These are phyloP conservation scores for Lenzites betulinus DNA, from an alignment of 768 basidiomycete species.

Conservation along the genomic window DNA sequence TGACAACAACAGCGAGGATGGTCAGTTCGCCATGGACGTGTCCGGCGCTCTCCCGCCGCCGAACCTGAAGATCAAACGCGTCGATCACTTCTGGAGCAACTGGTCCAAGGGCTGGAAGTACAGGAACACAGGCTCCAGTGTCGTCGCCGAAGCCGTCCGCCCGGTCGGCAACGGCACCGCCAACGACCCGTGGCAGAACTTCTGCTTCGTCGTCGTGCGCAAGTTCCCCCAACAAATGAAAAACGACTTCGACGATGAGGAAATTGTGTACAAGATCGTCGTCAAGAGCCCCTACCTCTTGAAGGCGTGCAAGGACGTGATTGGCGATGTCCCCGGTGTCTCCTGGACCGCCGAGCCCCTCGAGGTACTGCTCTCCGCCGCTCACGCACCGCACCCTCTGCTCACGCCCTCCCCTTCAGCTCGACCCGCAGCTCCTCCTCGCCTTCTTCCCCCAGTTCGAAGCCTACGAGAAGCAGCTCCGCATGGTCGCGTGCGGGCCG, in stretches of 20 bases:
- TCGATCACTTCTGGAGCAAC: constrained; percentile 59
- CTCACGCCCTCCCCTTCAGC: constrained; percentile 31
- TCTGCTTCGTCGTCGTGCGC: constrained; percentile 58
- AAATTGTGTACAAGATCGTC: constrained; percentile 51
- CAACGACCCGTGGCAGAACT: constrained; percentile 34
- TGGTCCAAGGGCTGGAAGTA: constrained; percentile 64
- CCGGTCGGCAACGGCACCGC: constrained; percentile 5
- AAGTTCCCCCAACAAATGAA: constrained; percentile 39
- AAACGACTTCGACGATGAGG: constrained; percentile 33
- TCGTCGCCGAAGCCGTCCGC: constrained; percentile 43
- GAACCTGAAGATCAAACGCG: constrained; percentile 58
- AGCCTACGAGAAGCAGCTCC: constrained; percentile 45
- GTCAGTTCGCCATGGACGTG: background rate
- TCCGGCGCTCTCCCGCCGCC: constrained; percentile 37
- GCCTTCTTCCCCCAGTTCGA: constrained; percentile 52
- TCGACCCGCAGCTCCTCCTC: constrained; percentile 57
- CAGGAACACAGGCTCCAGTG: constrained; percentile 56
- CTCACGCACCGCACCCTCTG: background rate
- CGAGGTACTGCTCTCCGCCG: constrained; percentile 38
- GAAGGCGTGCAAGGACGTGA: constrained; percentile 59
- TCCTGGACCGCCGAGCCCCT: constrained; percentile 62
- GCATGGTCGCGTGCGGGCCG: constrained; percentile 36
- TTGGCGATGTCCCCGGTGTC: constrained; percentile 55
- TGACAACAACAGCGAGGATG: background rate
- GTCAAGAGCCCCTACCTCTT: constrained; percentile 62